Evolutionary conservation across 176 grass and related monocot species (phyloP), one percentile per base, ranked within the genome.

Genomic region (Carex myosuroides): DNA sequence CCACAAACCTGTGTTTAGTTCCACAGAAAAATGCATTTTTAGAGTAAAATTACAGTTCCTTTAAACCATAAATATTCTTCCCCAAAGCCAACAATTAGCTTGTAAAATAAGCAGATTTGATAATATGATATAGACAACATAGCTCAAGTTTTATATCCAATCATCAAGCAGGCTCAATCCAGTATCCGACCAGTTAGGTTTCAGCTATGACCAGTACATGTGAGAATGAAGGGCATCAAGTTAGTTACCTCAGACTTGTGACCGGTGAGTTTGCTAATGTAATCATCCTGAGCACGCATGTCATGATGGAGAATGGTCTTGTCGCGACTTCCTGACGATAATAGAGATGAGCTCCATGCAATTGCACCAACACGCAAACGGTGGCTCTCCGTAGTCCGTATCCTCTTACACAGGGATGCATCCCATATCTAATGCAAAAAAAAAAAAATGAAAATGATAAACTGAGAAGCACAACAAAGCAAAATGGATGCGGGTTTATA

Each of bases 281-380:
- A 99, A 92, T 99, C 90, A 3, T 92, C 97, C 53, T 95, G 91
- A 56, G 87, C 80, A 72, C 97, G 97, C 30, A 99, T 95, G 88
- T 99, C 97, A 59, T 90, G 79, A 32, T 99, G 97, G 76, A 95
- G 85, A 70, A 99, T 96, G 33, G 52, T 90, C 83, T 92, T 96
- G 81, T 96, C 97, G 0, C 97, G 89, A 84, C 97, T 99, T 71
- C 97, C 93, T 53, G 93, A 99, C 35, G 97, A 99, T 90, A 99
- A 90, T 64, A 99, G 39, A 26, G 97, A 92, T 22, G 97, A 92
- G 84, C 82, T 95, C 97, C 97, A 99, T 35, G 97, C 93, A 77
- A 99, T 86, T 85, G 93, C 91, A 85, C 97, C 97, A 59, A 99
- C 97, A 48, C 97, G 93, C 85, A 89, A 60, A 50, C 80, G 85